These are phyloP conservation scores for Isoetes engelmannii DNA, from an alignment of 83 land plant species.

Conservation along the genomic window DNA sequence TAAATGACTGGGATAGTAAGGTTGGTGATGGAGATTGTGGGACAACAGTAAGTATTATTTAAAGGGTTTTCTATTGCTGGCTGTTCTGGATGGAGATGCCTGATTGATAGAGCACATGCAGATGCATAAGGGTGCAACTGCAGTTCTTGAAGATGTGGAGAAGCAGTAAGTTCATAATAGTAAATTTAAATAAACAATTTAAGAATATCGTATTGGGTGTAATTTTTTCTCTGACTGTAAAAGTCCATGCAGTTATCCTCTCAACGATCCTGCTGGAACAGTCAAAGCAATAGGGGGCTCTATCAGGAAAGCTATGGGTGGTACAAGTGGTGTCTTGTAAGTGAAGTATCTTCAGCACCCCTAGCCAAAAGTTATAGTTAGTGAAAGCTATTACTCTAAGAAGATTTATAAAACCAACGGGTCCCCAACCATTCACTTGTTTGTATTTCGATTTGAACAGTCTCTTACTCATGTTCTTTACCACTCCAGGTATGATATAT, in stretches of 20 bases:
- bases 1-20: slow-evolving; percentile 90
- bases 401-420: neutral
- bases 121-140: slow-evolving; percentile 89
- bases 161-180: slow-evolving; percentile 40
- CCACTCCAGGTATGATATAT: slow-evolving; percentile 65
- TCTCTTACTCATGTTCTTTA: neutral
- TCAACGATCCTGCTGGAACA: slow-evolving; percentile 86
- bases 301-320: slow-evolving; percentile 87
- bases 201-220: neutral
- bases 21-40: slow-evolving; percentile 99
- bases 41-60: slow-evolving; percentile 53
- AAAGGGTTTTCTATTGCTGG: neutral
- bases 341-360: neutral
- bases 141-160: slow-evolving; percentile 77
- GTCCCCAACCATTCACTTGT: neutral
- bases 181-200: neutral
- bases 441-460: neutral
- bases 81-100: neutral
- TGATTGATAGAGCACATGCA: slow-evolving; percentile 18
- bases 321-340: slow-evolving; percentile 95
- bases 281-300: slow-evolving; percentile 78
- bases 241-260: slow-evolving; percentile 63
- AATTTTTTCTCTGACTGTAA: too few relatives aligned
- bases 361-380: neutral
- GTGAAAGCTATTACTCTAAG: too few relatives aligned